A percentile compares a stretch with the other conserved stretches of the same genome.
These are phyloP conservation scores for Metarhizium sp. DNA, from an alignment of 2,329 filamentous ascomycete species.

Conservation along the genomic window DNA sequence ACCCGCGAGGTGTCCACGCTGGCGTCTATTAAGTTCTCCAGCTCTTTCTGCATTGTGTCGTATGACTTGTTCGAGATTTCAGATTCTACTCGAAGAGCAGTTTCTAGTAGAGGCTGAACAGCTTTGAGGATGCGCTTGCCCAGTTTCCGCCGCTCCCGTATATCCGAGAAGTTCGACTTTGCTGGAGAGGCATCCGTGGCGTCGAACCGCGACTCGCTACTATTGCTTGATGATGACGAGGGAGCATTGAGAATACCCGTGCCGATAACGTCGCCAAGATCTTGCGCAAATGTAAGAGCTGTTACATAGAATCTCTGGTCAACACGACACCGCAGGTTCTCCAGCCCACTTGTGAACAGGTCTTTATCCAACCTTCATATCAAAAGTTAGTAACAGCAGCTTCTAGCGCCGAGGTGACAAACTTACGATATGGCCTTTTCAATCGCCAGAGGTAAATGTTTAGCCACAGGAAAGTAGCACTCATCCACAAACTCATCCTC, in stretches of 20 bases:
- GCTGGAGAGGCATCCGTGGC: constrained; percentile 36
- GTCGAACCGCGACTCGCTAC: constrained; percentile 19
- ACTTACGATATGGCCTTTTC: constrained; percentile 76
- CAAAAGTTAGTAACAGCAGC: constrained; percentile 20
- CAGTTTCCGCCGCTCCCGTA: constrained; percentile 73
- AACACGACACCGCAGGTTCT: constrained; percentile 40
- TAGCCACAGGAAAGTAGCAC: constrained; percentile 83
- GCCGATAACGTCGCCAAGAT: constrained; percentile 45
- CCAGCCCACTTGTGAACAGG: constrained; percentile 45
- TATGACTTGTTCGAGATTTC: constrained; percentile 63
- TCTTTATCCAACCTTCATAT: constrained; percentile 51
- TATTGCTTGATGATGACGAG: not conserved
- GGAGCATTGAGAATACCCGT: constrained; percentile 34
- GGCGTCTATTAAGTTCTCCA: constrained; percentile 64
- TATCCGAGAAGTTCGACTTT: constrained; percentile 51
- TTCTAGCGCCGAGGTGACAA: not conserved
- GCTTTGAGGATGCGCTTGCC: constrained; percentile 83
- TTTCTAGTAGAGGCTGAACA: constrained; percentile 68
- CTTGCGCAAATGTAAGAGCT: constrained; percentile 45
- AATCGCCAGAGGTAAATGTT: constrained; percentile 66
- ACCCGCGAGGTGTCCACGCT: constrained; percentile 48
- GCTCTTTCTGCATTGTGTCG: constrained; percentile 60
- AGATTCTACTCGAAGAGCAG: constrained; percentile 70
- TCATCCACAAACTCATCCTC: constrained; percentile 75
- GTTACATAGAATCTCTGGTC: constrained; percentile 48